phyloP scores from a whole-genome alignment of 2,329 filamentous ascomycete species.

The Verticillium nonalfalfae region DNA sequence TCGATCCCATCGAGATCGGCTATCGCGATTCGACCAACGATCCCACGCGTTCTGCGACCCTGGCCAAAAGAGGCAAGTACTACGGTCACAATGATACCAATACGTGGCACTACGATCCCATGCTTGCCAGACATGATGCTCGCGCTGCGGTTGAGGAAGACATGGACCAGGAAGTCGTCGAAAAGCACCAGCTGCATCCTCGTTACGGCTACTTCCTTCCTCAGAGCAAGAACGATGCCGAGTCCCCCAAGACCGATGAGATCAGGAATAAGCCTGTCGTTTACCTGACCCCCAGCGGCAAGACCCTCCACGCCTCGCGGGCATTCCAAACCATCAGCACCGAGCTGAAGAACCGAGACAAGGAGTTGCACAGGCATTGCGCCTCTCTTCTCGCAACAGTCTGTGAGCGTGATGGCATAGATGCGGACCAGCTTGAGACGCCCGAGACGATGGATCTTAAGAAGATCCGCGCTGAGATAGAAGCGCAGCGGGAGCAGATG shows the following conservation, averaged over 20 bases:
- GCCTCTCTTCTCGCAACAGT: conserved; percentile 26
- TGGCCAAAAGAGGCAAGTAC: conserved; percentile 46
- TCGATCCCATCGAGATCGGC: conserved; percentile 48
- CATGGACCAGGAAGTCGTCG: conserved; percentile 43
- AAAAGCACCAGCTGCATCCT: conserved; percentile 45
- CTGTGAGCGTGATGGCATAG: conserved; percentile 27
- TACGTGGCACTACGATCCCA: conserved; percentile 48
- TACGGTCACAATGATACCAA: conserved; percentile 47
- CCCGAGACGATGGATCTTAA: conserved; percentile 24
- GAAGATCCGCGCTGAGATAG: conserved; percentile 9
- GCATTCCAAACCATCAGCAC: conserved; percentile 11
- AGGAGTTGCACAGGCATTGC: conserved; percentile 13
- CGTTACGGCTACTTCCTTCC: conserved; percentile 46
- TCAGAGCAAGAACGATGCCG: conserved; percentile 36
- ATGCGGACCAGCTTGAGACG: conserved; percentile 24
- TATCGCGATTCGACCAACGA: conserved; percentile 54
- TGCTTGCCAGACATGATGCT: conserved; percentile 46
- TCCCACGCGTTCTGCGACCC: conserved; percentile 44
- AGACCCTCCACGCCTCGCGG: conserved; percentile 42
- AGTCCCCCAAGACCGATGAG: conserved; percentile 30
- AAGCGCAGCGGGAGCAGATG: background rate
- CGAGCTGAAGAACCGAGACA: conserved; percentile 1
- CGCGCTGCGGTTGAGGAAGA: conserved; percentile 40
- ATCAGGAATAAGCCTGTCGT: conserved; percentile 42
- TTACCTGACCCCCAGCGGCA: conserved; percentile 39